A percentile compares a stretch with the other conserved stretches of the same genome.
Evolutionary conservation across 768 basidiomycete species (phyloP).

Genomic region (Cyclocybe aegerita): DNA sequence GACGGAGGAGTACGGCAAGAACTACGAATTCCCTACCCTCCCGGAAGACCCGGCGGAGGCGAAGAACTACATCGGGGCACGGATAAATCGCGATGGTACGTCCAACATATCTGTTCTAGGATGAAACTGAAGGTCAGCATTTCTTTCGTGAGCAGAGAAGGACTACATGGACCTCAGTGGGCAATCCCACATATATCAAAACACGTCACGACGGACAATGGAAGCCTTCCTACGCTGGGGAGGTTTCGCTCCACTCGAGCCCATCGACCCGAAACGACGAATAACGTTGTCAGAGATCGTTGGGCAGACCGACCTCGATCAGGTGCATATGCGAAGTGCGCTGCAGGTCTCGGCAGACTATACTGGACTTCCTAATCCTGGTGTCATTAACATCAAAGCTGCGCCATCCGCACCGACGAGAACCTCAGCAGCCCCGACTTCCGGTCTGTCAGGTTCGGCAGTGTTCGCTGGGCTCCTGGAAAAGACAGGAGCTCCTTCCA

Average conservation of each 20-base stretch:
- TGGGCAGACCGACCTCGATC: conserved; percentile 8
- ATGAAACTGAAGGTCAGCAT: conserved; percentile 4
- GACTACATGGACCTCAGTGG: background rate
- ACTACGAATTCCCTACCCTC: conserved; percentile 8
- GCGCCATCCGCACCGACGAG: too few species aligned
- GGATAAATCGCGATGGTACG: conserved; percentile 18
- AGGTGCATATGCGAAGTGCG: conserved; percentile 18
- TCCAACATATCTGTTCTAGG: background rate
- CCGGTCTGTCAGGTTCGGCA: too few species aligned
- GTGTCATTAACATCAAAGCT: background rate
- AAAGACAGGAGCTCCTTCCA: too few species aligned
- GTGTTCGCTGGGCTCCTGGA: too few species aligned
- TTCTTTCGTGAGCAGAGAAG: background rate
- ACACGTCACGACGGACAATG: conserved; percentile 11
- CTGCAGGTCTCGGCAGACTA: conserved; percentile 11
- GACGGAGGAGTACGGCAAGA: conserved; percentile 13
- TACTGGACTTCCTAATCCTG: background rate
- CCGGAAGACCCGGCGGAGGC: conserved; percentile 5
- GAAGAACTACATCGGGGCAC: conserved; percentile 15
- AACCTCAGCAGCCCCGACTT: too few species aligned
- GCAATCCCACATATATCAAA: conserved; percentile 3
- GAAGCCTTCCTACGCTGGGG: conserved; percentile 35
- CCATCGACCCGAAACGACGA: conserved; percentile 20
- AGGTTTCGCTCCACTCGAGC: conserved; percentile 31
- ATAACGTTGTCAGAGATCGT: conserved; percentile 17